Evolutionary conservation across 2,329 filamentous ascomycete species (phyloP).

Genomic region (Fusarium equiseti): DNA sequence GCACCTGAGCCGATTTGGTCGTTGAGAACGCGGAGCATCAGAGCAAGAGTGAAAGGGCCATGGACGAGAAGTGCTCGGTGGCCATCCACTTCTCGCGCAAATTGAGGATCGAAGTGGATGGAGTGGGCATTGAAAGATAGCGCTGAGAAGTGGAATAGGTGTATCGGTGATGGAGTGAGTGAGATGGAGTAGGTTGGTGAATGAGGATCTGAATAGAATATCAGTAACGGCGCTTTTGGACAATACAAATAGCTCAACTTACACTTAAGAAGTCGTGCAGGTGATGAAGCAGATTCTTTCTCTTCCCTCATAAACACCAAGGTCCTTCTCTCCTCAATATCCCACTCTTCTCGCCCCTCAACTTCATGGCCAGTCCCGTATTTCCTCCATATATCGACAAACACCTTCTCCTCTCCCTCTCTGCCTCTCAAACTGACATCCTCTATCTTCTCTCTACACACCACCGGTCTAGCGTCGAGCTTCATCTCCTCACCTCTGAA

Average conservation of each 20-base stretch:
- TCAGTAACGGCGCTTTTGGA: background rate
- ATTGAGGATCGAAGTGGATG: constrained; percentile 85
- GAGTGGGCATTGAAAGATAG: constrained; percentile 92
- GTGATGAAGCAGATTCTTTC: constrained; percentile 24
- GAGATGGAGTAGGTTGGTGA: constrained; percentile 58
- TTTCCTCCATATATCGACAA: constrained; percentile 63
- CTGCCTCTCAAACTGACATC: constrained; percentile 53
- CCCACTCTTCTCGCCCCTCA: constrained; percentile 37
- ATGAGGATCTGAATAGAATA: constrained; percentile 48
- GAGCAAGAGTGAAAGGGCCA: constrained; percentile 81
- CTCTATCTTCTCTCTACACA: constrained; percentile 62
- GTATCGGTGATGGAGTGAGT: constrained; percentile 73
- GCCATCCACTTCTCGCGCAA: constrained; percentile 78
- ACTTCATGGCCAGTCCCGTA: constrained; percentile 54
- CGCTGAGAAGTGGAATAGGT: constrained; percentile 92
- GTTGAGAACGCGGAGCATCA: constrained; percentile 77
- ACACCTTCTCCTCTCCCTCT: constrained; percentile 58
- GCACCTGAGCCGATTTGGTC: constrained; percentile 38
- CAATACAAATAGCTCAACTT: constrained; percentile 12
- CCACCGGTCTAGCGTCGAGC: constrained; percentile 55
- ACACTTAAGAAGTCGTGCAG: constrained; percentile 48
- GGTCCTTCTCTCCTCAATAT: constrained; percentile 62
- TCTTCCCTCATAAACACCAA: constrained; percentile 65
- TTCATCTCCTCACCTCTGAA: constrained; percentile 59
- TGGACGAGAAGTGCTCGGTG: constrained; percentile 84